phyloP scores from a whole-genome alignment of 441 rosid species.

The Cnidoscolus chayamansa region DNA sequence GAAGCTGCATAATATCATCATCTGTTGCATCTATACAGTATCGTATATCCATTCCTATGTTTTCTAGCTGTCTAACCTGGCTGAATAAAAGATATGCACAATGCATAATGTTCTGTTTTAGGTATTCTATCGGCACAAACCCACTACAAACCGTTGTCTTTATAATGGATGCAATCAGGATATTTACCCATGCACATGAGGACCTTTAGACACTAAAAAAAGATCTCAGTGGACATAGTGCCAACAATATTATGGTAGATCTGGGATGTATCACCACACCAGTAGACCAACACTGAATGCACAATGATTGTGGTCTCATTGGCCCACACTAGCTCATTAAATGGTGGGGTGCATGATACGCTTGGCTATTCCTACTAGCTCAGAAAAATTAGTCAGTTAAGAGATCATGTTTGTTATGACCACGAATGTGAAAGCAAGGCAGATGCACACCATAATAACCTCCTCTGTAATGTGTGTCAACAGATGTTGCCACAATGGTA shows the following conservation, averaged over 20 bases:
- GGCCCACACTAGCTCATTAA: neutral
- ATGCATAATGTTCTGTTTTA: neutral
- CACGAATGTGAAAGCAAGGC: neutral
- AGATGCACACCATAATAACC: neutral
- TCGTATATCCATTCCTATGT: neutral
- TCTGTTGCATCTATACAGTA: neutral
- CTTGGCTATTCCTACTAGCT: neutral
- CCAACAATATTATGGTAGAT: neutral
- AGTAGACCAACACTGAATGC: neutral
- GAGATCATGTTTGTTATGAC: neutral
- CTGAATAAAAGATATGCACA: neutral
- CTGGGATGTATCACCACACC: neutral
- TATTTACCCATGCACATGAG: neutral
- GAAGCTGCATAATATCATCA: neutral
- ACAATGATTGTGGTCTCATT: neutral
- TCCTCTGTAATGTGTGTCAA: neutral
- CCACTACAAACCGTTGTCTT: neutral
- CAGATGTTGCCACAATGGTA: neutral
- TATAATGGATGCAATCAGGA: neutral
- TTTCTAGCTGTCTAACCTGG: neutral
- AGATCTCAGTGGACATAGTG: neutral
- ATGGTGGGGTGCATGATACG: neutral
- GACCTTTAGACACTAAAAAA: neutral
- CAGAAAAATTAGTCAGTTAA: neutral
- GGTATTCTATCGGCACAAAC: neutral